Percentiles rank a stretch among this genome's conserved stretches.
These are phyloP conservation scores for Bacidia gigantensis DNA, from an alignment of 495 filamentous ascomycete species.

Conservation along the genomic window DNA sequence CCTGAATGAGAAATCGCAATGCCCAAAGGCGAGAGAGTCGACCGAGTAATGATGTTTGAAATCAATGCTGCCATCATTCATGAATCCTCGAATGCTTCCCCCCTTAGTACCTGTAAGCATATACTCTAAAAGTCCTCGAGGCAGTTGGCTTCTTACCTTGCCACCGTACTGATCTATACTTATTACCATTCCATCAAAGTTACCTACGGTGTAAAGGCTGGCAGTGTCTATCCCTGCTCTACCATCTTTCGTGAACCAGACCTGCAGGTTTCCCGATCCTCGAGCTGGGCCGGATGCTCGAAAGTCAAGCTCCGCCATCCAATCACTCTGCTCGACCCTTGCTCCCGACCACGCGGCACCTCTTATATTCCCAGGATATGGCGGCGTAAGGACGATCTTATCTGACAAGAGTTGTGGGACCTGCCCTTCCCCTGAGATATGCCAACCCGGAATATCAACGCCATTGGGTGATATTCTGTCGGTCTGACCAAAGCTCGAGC, in stretches of 20 bases:
- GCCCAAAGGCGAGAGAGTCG: slow-evolving; percentile 80
- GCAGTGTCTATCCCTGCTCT: slow-evolving; percentile 46
- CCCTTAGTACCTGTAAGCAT: slow-evolving; percentile 30
- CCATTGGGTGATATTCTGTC: slow-evolving; percentile 43
- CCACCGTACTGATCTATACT: slow-evolving; percentile 82
- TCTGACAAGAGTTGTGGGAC: slow-evolving; percentile 55
- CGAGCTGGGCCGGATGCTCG: slow-evolving; percentile 74
- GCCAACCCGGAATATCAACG: slow-evolving; percentile 48
- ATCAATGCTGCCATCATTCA: slow-evolving; percentile 80
- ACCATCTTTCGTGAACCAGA: slow-evolving; percentile 80
- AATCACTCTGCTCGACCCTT: slow-evolving; percentile 44
- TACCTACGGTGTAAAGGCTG: slow-evolving; percentile 68
- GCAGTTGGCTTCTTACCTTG: slow-evolving; percentile 31
- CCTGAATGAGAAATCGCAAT: slow-evolving; percentile 82
- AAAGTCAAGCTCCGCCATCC: slow-evolving; percentile 76
- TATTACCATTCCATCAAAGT: slow-evolving; percentile 77
- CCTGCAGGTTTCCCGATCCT: slow-evolving; percentile 75
- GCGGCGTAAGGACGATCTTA: slow-evolving; percentile 82
- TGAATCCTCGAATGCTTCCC: slow-evolving; percentile 74
- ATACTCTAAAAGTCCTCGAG: neutral
- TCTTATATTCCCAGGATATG: slow-evolving; percentile 71
- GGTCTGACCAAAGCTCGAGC: slow-evolving; percentile 64
- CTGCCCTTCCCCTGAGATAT: slow-evolving; percentile 55
- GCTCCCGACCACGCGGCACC: slow-evolving; percentile 69
- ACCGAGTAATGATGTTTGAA: slow-evolving; percentile 67